Evolutionary conservation across 192 early-diverging fungal species (phyloP).

Genomic region (Gamsiella multidivaricata): DNA sequence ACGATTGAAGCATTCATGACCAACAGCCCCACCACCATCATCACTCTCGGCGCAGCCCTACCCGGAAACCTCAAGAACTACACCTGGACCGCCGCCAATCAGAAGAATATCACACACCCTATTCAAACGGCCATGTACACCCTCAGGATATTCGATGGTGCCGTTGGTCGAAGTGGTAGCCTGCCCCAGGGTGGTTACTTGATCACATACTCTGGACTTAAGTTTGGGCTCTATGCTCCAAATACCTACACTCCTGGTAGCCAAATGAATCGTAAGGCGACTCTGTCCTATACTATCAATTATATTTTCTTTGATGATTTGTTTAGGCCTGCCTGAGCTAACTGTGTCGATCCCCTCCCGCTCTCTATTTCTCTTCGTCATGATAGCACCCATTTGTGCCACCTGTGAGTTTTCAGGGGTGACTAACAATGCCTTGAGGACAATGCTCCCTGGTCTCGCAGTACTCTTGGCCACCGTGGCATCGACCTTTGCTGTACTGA

Average conservation of each 20-base stretch:
- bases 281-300: not conserved
- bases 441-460: not conserved
- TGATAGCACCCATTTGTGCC: constrained; percentile 29
- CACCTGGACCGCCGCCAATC: constrained; percentile 36
- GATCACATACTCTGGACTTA: constrained; percentile 14
- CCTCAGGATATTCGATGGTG: constrained; percentile 24
- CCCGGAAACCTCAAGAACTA: constrained; percentile 39
- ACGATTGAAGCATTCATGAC: constrained; percentile 33
- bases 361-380: not conserved
- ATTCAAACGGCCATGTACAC: constrained; percentile 18
- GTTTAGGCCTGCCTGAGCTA: not conserved
- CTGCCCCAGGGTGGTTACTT: constrained; percentile 21
- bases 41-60: constrained; percentile 34
- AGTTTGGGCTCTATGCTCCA: constrained; percentile 31
- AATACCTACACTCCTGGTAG: constrained; percentile 15
- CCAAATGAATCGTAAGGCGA: constrained; percentile 26
- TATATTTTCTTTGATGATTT: not conserved
- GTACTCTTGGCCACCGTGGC: not conserved
- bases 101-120: constrained; percentile 23
- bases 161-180: not conserved
- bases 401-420: constrained; percentile 24
- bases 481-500: not conserved
- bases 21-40: constrained; percentile 1
- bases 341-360: not conserved
- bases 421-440: constrained; percentile 14